Evolutionary conservation across 352 stramenopile species (phyloP), one percentile per base, ranked within the genome.

Genomic region (Phytophthora macrochlamydospora): DNA sequence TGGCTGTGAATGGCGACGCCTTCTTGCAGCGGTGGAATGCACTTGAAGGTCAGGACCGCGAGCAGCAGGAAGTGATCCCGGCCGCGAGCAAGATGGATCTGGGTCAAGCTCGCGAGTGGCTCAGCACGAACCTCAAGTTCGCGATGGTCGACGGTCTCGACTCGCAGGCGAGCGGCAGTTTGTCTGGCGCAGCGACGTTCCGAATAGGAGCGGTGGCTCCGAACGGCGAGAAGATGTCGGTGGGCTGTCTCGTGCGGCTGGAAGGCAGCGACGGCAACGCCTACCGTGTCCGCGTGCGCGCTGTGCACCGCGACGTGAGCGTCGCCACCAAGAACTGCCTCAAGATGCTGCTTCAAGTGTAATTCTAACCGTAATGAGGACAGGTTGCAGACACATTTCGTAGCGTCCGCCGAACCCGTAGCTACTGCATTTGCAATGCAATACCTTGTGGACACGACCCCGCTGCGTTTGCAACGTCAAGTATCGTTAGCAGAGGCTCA

Each of bases 11-110:
- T 51, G 79, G 83, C 42, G 85, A 89, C n/a, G 93, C 95, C 8
- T 98, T 98, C 73, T 91, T 98, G 75, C 92, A 97, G 71, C 79
- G 94, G 38, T 98, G 94, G 93, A 87, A 84, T 31, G 92, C 90
- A 49, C 73, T 98, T 5, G 92, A 97, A 53, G 92, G 91, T 4
- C 88, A 97, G 69, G 82, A 98, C 50, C 81, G 92, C 33, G 93
- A 98, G 80, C 92, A 92, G 51, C 92, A 98, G 70, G 93, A 98
- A 70, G 82, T 98, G 46, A 90, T 98, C 30, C 69, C 73, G 37
- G 91, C 90, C 30, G 70, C 81, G 7, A 76, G 80, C 59, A 84
- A 86, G 68, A 92, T 98, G 40, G 91, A 98, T 58, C 77, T 97
- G 76, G 69, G 81, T 31, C 79, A 92, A 56, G 92, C 87, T 49